These are phyloP conservation scores for Diplodia corticola DNA, from an alignment of 2,329 filamentous ascomycete species.

Conservation along the genomic window DNA sequence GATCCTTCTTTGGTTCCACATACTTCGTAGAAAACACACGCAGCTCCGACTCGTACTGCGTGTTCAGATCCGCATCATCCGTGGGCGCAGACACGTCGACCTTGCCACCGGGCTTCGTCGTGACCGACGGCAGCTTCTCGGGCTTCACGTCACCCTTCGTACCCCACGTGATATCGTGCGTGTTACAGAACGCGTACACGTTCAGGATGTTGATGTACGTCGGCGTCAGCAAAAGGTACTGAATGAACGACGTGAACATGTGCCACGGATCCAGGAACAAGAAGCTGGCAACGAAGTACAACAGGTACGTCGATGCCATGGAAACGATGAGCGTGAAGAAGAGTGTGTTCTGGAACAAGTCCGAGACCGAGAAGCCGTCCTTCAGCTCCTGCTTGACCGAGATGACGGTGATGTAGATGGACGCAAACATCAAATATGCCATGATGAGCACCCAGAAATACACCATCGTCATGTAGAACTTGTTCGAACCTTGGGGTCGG, in stretches of 20 bases:
- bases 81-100: conserved; percentile 84
- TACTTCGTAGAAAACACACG: conserved; percentile 72
- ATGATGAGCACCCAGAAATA: conserved; percentile 97
- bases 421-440: conserved; percentile 92
- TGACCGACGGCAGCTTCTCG: conserved; percentile 84
- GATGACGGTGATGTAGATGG: conserved; percentile 87
- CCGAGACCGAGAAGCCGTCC: conserved; percentile 64
- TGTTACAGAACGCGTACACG: conserved; percentile 98
- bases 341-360: conserved; percentile 81
- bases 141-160: conserved; percentile 98
- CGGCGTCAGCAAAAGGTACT: conserved; percentile 92
- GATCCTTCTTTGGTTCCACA: conserved; percentile 66
- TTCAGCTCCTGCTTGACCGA: conserved; percentile 73
- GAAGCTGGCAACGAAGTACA: conserved; percentile 88
- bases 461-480: conserved; percentile 95
- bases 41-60: conserved; percentile 88
- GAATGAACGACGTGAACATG: conserved; percentile 91
- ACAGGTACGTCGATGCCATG: conserved; percentile 84
- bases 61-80: conserved; percentile 92
- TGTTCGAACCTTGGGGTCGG: conserved; percentile 88
- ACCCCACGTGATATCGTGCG: conserved; percentile 96
- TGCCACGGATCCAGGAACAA: conserved; percentile 99
- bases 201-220: conserved; percentile 99
- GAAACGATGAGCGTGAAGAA: conserved; percentile 96
- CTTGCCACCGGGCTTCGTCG: conserved; percentile 90